phyloP scores from a whole-genome alignment of 306 rosid genomes.

The Vicia faba region DNA sequence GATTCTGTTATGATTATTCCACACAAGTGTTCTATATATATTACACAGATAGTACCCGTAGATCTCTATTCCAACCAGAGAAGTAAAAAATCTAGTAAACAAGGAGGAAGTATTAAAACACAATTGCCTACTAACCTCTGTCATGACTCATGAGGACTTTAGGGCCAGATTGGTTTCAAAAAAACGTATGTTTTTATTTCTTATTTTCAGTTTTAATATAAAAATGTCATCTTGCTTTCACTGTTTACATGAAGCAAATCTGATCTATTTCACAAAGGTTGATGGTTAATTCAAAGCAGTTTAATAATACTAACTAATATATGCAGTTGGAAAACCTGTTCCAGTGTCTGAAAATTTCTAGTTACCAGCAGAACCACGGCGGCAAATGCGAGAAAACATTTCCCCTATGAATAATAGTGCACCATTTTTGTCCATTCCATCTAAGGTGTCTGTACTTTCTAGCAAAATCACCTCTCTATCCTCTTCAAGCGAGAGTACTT shows the following conservation, averaged over 20 bases:
- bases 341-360: conserved; percentile 39
- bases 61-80: conserved; percentile 2
- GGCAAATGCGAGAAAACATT: conserved; percentile 78
- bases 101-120: neutral
- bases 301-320: conserved; percentile 7
- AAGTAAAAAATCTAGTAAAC: conserved; percentile 20
- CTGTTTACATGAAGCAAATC: conserved; percentile 12
- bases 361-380: conserved; percentile 94
- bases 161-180: neutral
- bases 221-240: neutral
- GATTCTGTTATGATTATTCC: no score
- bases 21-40: conserved; percentile 18
- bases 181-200: neutral
- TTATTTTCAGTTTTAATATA: neutral
- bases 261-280: conserved; percentile 33
- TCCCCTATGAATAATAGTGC: conserved; percentile 77
- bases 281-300: conserved; percentile 16
- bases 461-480: conserved; percentile 45
- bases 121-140: neutral
- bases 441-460: conserved; percentile 28
- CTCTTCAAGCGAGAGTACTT: conserved; percentile 72
- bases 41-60: conserved; percentile 7
- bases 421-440: conserved; percentile 44
- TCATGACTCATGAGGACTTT: neutral
- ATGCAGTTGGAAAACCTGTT: conserved; percentile 19